Base-by-base conservation (phyloP, 2,329 filamentous ascomycete species). In the Pezizomycotina sp. region DNA sequence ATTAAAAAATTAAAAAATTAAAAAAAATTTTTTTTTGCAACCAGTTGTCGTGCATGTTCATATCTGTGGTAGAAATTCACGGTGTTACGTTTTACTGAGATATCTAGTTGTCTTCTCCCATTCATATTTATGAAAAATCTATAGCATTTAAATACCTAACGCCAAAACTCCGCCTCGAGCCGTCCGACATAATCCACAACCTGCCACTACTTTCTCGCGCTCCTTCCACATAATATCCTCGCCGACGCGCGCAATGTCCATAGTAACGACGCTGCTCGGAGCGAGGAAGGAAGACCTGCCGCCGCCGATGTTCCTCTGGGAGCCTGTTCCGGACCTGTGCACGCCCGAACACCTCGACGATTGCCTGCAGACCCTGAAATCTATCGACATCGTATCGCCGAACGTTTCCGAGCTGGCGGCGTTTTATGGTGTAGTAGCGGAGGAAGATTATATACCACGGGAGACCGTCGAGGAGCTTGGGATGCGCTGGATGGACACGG, bases 311-410 rank as follows among this genome's bases (percentile, higher is more conserved):
- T 61, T 93, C 55, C 71, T 95, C 34, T 98, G 86, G 86, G 89
- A 98, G 55, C 89, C 89, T 1, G 79, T 93, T 1, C 89, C 89
- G 1, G 82, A 93, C 56, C 66, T 81, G 1, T 93, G 84, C 56
- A 75, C 69, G 0, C 74, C 81, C 0, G 70, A 73, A 21, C 64
- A 75, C 44, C 55, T 69, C 13, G 53, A 61, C 1, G 64, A 62
- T 31, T 52, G 48, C 27, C 41, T 36, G 15, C 55, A 61, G 37
- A 69, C 71, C 4, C 58, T 68, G 23, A 58, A 58, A 35, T 53
- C 60, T 26, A 63, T 77, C 15, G 64, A 76, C 46, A 60, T 76
- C 9, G 61, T 77, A 33, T 74, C 69, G 46, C 89, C 89, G 1
- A 98, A 98, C 53, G 81, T 92, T 54, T 62, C 74, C 15, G 89